Evolutionary conservation across 148 eudicot species (phyloP).

Genomic region (Hydrangea macrophylla): DNA sequence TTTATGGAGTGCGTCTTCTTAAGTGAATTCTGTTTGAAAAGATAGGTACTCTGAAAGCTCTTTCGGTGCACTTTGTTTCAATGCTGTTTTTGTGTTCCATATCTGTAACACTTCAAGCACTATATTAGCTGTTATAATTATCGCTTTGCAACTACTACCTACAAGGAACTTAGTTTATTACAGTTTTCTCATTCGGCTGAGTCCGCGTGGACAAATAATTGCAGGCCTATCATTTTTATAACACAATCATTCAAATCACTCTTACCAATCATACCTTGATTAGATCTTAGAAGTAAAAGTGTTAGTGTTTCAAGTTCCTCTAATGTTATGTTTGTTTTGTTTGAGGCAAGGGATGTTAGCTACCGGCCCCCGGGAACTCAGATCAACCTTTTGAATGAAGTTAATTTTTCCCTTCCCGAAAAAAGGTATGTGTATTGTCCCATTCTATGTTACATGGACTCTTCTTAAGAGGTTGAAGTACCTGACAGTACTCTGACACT

Average conservation of each 20-base stretch:
- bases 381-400: slow-evolving; percentile 53
- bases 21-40: no score
- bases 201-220: neutral
- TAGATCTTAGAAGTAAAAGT: neutral
- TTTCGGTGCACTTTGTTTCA: no score
- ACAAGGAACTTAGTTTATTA: no score
- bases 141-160: neutral
- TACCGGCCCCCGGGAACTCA: slow-evolving; percentile 87
- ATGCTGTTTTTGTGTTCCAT: no score
- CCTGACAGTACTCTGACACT: no score
- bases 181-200: neutral
- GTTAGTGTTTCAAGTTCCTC: neutral
- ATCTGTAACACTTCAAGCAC: no score
- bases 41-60: no score
- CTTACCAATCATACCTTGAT: neutral
- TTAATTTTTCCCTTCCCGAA: slow-evolving; percentile 61
- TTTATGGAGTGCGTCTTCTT: no score
- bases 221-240: no score
- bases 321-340: slow-evolving; percentile 13
- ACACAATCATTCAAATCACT: neutral
- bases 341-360: slow-evolving; percentile 62
- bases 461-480: no score
- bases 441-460: no score
- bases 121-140: neutral
- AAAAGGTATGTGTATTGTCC: slow-evolving; percentile 82